Evolutionary conservation across 495 filamentous ascomycete genomes (phyloP).

Genomic region (Daldinia bambusicola): DNA sequence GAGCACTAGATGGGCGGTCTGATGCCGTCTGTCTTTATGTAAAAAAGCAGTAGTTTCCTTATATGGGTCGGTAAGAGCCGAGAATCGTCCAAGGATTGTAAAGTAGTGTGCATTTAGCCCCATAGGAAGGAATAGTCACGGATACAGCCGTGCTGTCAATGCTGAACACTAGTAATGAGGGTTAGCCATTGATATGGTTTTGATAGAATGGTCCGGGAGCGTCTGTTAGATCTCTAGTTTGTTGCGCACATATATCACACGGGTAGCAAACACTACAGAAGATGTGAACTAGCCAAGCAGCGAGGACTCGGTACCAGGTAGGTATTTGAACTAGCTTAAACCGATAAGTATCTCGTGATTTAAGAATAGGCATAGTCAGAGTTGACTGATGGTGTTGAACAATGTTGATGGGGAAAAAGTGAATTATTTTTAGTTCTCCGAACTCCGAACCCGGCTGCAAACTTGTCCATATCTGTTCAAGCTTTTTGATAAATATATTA

Average conservation of each 20-base stretch:
- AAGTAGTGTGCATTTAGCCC: slow-evolving; percentile 2
- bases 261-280: not conserved
- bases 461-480: not conserved
- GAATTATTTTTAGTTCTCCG: not conserved
- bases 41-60: not conserved
- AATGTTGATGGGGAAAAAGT: not conserved
- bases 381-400: not conserved
- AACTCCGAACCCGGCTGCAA: not conserved
- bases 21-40: not conserved
- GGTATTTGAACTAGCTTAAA: not conserved
- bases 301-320: not conserved
- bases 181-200: not conserved
- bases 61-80: not conserved
- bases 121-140: slow-evolving; percentile 1
- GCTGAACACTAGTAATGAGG: not conserved
- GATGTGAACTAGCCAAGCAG: not conserved
- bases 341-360: not conserved
- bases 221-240: not conserved
- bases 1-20: not conserved
- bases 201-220: not conserved
- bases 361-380: not conserved
- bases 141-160: not conserved
- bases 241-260: not conserved
- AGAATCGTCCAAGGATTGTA: not conserved
- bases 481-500: too few species aligned